A percentile compares a stretch with the other conserved stretches of the same genome.
phyloP scores from a whole-genome alignment of 805 yeast genomes.

The Blastobotrys robertii region DNA sequence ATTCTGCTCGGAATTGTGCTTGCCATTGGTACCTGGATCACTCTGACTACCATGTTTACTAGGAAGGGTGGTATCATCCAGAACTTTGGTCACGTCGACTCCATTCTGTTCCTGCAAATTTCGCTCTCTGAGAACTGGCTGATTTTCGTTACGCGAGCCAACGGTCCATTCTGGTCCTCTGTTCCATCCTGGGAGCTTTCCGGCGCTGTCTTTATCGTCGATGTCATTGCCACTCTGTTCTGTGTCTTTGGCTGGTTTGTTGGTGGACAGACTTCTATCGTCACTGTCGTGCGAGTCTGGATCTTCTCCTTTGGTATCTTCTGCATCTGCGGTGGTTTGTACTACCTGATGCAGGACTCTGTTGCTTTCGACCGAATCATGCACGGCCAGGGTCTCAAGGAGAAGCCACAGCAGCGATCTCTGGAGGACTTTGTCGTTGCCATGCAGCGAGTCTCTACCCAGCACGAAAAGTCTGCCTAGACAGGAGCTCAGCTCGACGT shows the following conservation, averaged over 20 bases:
- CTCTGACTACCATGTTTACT: slow-evolving; percentile 87
- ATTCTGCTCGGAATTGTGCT: slow-evolving; percentile 56
- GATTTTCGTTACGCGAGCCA: slow-evolving; percentile 93
- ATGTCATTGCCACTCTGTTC: slow-evolving; percentile 86
- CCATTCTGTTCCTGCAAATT: slow-evolving; percentile 88
- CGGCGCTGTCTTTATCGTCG: slow-evolving; percentile 88
- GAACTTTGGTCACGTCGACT: slow-evolving; percentile 90
- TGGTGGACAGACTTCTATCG: slow-evolving; percentile 94
- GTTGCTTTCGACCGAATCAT: slow-evolving; percentile 43
- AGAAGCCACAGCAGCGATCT: slow-evolving; percentile 37
- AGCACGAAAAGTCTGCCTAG: slow-evolving; percentile 46
- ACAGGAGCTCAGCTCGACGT: not conserved
- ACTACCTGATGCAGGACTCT: slow-evolving; percentile 74
- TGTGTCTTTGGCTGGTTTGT: slow-evolving; percentile 96
- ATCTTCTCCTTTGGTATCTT: slow-evolving; percentile 93
- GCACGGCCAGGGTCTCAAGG: slow-evolving; percentile 40
- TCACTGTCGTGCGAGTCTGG: slow-evolving; percentile 90
- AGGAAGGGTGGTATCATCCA: slow-evolving; percentile 87
- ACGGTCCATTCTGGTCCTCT: slow-evolving; percentile 98
- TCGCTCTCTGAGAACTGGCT: slow-evolving; percentile 96
- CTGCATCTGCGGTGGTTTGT: slow-evolving; percentile 94
- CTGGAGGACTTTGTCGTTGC: slow-evolving; percentile 52
- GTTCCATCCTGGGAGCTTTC: slow-evolving; percentile 93
- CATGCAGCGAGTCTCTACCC: slow-evolving; percentile 58
- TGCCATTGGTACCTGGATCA: slow-evolving; percentile 83